These are phyloP conservation scores for Coemansia sp. DNA, from an alignment of 192 early-diverging fungal species.

Conservation along the genomic window DNA sequence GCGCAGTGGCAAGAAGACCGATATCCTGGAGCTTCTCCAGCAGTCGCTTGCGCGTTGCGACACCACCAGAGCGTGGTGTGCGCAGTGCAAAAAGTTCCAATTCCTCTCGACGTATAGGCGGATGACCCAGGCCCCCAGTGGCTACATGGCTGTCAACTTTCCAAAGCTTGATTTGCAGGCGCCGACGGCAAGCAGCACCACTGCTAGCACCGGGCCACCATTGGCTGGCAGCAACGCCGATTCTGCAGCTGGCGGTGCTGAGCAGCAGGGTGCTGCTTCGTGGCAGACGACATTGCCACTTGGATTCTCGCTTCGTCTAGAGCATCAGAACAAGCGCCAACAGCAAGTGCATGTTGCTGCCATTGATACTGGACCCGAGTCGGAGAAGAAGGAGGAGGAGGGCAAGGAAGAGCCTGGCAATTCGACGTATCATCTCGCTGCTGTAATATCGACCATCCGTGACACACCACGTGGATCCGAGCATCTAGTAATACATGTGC, in stretches of 20 bases:
- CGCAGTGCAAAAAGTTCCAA: slow-evolving; percentile 81
- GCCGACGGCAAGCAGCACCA: neutral
- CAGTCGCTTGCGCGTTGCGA: slow-evolving; percentile 23
- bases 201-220: neutral
- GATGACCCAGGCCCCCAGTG: slow-evolving; percentile 66
- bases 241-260: neutral
- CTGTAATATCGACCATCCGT: slow-evolving; percentile 49
- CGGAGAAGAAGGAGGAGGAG: neutral
- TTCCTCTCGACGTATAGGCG: slow-evolving; percentile 73
- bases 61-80: slow-evolving; percentile 77
- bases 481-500: slow-evolving; percentile 52
- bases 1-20: slow-evolving; percentile 12
- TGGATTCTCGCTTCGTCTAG: slow-evolving; percentile 16
- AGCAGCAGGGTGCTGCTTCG: neutral
- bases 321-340: neutral
- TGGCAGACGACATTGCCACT: slow-evolving; percentile 42
- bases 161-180: slow-evolving; percentile 39
- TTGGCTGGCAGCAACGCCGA: neutral
- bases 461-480: slow-evolving; percentile 39
- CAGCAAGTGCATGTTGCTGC: slow-evolving; percentile 5
- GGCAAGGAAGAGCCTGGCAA: neutral
- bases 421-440: slow-evolving; percentile 20
- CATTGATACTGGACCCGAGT: neutral
- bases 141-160: slow-evolving; percentile 79
- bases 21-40: slow-evolving; percentile 31